Conservation (phyloP, 805 yeast species). For the Brettanomyces custersianus region DNA sequence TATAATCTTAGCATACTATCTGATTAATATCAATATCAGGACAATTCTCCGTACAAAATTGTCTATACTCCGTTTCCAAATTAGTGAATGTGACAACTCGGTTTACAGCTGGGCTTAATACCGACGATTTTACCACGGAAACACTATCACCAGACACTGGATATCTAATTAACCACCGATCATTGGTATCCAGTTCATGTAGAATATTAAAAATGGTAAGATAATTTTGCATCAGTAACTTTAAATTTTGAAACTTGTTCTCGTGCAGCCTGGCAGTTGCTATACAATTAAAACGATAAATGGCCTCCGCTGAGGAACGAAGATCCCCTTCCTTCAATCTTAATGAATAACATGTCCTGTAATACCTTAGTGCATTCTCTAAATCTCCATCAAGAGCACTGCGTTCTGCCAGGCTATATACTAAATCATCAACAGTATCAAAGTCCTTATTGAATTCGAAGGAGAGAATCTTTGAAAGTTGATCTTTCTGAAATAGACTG, state of each 20-base stretch:
- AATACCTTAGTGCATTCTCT: slow-evolving; percentile 31
- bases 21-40: too few species aligned
- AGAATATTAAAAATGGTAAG: slow-evolving; percentile 31
- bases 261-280: slow-evolving; percentile 7
- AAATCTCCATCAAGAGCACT: slow-evolving; percentile 20
- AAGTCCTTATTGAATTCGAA: slow-evolving; percentile 37
- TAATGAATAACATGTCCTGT: slow-evolving; percentile 43
- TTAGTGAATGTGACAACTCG: too few species aligned
- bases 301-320: slow-evolving; percentile 38
- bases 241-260: slow-evolving; percentile 9
- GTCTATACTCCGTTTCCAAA: too few species aligned
- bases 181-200: slow-evolving; percentile 27
- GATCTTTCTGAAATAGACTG: slow-evolving; percentile 30
- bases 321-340: slow-evolving; percentile 39
- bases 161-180: slow-evolving; percentile 31
- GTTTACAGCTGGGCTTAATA: too few species aligned
- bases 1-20: too few species aligned
- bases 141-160: slow-evolving; percentile 4
- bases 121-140: too few species aligned
- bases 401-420: slow-evolving; percentile 24
- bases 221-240: slow-evolving; percentile 27
- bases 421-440: slow-evolving; percentile 32
- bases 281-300: slow-evolving; percentile 31
- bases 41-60: too few species aligned
- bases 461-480: slow-evolving; percentile 29